Evolutionary conservation across 768 basidiomycete species (phyloP).

Genomic region (Russula earlei): DNA sequence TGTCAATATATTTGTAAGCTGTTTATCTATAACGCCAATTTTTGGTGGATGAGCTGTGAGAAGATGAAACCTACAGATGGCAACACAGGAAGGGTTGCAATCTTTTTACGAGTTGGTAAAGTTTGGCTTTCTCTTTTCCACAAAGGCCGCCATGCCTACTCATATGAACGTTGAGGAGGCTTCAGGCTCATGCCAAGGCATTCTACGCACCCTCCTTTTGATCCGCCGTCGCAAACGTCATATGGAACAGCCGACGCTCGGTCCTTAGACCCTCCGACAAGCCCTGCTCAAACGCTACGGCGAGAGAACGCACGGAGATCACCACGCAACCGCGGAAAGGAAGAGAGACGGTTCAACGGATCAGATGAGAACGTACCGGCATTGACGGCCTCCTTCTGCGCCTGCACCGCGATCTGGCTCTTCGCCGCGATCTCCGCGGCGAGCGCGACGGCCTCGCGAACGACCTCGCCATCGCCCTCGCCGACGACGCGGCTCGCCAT

Average conservation of each 20-base stretch:
- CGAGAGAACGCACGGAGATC: not conserved
- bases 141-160: slow-evolving; percentile 88
- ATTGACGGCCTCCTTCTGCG: slow-evolving; percentile 91
- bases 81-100: not conserved
- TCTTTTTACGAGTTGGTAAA: slow-evolving; percentile 52
- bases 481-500: slow-evolving; percentile 74
- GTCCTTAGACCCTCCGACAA: slow-evolving; percentile 77
- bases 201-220: slow-evolving; percentile 79
- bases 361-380: slow-evolving; percentile 39
- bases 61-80: not conserved
- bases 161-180: slow-evolving; percentile 1
- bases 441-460: slow-evolving; percentile 77
- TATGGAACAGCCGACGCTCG: slow-evolving; percentile 86
- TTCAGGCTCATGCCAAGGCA: not conserved
- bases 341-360: too few relatives aligned
- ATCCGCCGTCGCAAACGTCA: slow-evolving; percentile 85
- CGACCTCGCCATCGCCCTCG: slow-evolving; percentile 64
- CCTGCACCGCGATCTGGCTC: slow-evolving; percentile 73
- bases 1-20: not conserved
- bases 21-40: too few relatives aligned
- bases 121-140: slow-evolving; percentile 81
- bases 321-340: too few relatives aligned
- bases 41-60: not conserved
- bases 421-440: slow-evolving; percentile 74
- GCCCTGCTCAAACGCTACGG: slow-evolving; percentile 67